Evolutionary conservation across 176 grass and related monocot genomes (phyloP).

Genomic region (Bonia amplexicaulis): DNA sequence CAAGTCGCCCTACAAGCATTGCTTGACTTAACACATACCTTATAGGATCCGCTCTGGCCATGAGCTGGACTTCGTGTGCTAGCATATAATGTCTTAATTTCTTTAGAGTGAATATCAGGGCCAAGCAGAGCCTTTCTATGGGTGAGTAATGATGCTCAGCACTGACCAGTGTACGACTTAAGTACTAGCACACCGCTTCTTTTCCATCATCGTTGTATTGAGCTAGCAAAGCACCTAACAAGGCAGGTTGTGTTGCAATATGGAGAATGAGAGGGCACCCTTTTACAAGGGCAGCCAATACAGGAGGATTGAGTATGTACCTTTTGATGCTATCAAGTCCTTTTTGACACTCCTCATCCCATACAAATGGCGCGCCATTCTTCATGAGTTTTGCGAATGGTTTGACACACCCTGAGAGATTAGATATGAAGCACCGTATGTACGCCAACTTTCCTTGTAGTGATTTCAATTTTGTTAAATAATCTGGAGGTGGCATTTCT

Average conservation of each 20-base stretch:
- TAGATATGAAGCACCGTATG: background rate
- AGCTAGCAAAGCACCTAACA: background rate
- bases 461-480: background rate
- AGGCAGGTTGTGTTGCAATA: background rate
- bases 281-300: background rate
- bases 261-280: background rate
- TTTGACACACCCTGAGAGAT: background rate
- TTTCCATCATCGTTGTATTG: background rate
- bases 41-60: background rate
- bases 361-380: background rate
- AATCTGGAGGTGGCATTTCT: background rate
- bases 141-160: background rate
- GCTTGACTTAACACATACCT: background rate
- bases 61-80: background rate
- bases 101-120: background rate
- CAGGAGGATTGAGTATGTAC: background rate
- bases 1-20: background rate
- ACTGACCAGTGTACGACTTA: background rate
- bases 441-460: background rate
- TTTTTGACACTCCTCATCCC: background rate
- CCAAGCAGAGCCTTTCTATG: background rate
- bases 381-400: background rate
- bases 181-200: background rate
- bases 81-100: background rate
- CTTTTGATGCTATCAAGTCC: background rate